Conservation (phyloP, 176 grass and related monocot genomes). For the Bromus sterilis region DNA sequence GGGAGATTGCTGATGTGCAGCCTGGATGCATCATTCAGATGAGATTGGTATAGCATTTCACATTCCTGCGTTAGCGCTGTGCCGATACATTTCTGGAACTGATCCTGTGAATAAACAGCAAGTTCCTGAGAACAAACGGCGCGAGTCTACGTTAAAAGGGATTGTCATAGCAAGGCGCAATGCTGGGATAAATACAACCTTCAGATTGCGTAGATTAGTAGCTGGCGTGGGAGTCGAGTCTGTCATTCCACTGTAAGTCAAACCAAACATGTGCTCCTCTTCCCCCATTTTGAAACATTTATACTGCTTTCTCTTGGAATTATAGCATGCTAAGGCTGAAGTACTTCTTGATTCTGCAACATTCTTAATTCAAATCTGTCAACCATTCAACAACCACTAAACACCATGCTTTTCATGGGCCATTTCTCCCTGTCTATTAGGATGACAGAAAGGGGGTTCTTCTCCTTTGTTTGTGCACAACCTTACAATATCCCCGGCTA, state of each 20-base stretch:
- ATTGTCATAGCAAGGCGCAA: slow-evolving; percentile 85
- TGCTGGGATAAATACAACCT: slow-evolving; percentile 75
- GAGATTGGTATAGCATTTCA: slow-evolving; percentile 56
- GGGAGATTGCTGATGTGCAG: slow-evolving; percentile 55
- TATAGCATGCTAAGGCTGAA: not conserved
- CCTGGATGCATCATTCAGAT: slow-evolving; percentile 80
- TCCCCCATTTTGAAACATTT: not conserved
- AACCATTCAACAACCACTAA: not conserved
- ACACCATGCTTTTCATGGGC: not conserved
- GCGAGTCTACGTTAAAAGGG: slow-evolving; percentile 58
- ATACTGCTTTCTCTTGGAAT: not conserved
- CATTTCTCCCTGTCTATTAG: not conserved
- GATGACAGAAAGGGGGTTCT: not conserved
- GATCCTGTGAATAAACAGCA: slow-evolving; percentile 41
- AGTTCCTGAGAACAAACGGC: slow-evolving; percentile 82
- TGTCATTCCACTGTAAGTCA: slow-evolving; percentile 78
- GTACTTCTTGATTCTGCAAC: not conserved
- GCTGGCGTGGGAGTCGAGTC: slow-evolving; percentile 65
- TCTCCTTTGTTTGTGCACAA: not conserved
- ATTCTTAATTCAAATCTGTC: not conserved
- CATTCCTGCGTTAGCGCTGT: not conserved
- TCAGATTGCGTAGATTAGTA: slow-evolving; percentile 76
- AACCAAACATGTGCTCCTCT: not conserved
- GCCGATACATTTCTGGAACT: not conserved
- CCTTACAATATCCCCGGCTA: not conserved